Evolutionary conservation across 768 basidiomycete genomes (phyloP), one percentile per base, ranked within the genome.

Genomic region (Holtermanniella nyarrowii): DNA sequence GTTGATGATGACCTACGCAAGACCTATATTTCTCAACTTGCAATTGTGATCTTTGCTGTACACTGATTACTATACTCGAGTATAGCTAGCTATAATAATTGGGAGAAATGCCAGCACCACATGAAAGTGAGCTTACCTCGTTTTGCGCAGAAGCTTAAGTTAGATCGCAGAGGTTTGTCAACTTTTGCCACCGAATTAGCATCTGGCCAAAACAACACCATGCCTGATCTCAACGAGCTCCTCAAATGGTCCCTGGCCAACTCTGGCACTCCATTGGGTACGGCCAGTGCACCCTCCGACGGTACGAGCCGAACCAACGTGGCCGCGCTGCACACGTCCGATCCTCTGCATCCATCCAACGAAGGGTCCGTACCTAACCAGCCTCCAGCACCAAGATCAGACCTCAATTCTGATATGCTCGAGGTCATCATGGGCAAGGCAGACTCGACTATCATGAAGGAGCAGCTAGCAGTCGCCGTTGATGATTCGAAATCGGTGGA

Each of bases 361-460:
- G 49, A 40, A 31, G 50, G 39, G 10, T 48, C 37, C n/a, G 23
- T 46, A 46, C 44, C 20, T n/a, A 27, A 24, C 16, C 51, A 18
- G 54, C 60, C 26, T 42, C 53, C 18, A 46, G 46, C 11, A 18
- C 53, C 20, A 50, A 61, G 13, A 50, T 50, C 44, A 47, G 65
- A 66, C 27, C 54, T 69, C 44, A 64, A 57, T 23, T 53, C 62
- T 0, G 70, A 66, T 24, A 66, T 73, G 53, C 50, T 69, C 14
- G 70, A 73, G 52, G 49, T 65, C 31, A 69, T 73, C 55, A 64
- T 73, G 63, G 72, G 72, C 13, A 71, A 70, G 54, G 60, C 58
- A 11, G 72, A 73, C 43, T 63, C 62, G 14, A 59, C 62, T 10
- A 48, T 66, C 11, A 73, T 73, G 70, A 66, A 68, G 56, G 72